Percentiles rank a stretch among this genome's conserved stretches.
Evolutionary conservation across 495 filamentous ascomycete species (phyloP).

Genomic region (Trichoderma asperelloides): DNA sequence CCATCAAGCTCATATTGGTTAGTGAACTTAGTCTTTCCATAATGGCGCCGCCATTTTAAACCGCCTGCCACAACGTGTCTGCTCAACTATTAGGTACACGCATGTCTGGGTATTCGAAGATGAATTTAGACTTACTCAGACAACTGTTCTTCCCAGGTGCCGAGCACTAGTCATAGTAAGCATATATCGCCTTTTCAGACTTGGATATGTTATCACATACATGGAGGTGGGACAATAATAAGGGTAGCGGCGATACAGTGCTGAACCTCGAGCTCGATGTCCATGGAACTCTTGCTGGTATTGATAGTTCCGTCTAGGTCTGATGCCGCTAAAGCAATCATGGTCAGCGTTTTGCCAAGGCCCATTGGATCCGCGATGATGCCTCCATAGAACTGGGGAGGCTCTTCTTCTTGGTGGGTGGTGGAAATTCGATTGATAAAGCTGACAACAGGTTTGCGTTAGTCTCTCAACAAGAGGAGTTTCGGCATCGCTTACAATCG

Average conservation of each 20-base stretch:
- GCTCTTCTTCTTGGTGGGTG: conserved; percentile 14
- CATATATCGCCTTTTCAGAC: not conserved
- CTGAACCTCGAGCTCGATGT: not conserved
- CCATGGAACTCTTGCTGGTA: not conserved
- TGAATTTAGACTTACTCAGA: conserved; percentile 15
- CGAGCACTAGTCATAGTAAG: conserved; percentile 18
- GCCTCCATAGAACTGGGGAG: conserved; percentile 24
- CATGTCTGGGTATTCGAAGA: not conserved
- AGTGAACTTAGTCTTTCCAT: conserved; percentile 21
- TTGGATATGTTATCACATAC: conserved; percentile 17
- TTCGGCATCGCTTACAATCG: conserved; percentile 10
- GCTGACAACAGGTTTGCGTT: conserved; percentile 9
- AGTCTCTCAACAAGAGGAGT: not conserved
- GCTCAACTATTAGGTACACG: not conserved
- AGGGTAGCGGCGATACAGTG: conserved; percentile 15
- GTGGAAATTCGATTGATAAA: conserved; percentile 24
- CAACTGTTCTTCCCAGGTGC: conserved; percentile 30
- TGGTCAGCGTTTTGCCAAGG: conserved; percentile 31
- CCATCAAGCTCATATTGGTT: conserved; percentile 10
- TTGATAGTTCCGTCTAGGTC: conserved; percentile 10
- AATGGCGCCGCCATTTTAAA: conserved; percentile 22
- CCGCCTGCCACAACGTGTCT: conserved; percentile 21
- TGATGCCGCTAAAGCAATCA: conserved; percentile 28
- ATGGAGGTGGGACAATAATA: conserved; percentile 27
- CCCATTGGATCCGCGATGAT: conserved; percentile 37